These are phyloP conservation scores for Sarocladiaceae sp. DNA, from an alignment of 2,329 filamentous ascomycete species.

Conservation along the genomic window DNA sequence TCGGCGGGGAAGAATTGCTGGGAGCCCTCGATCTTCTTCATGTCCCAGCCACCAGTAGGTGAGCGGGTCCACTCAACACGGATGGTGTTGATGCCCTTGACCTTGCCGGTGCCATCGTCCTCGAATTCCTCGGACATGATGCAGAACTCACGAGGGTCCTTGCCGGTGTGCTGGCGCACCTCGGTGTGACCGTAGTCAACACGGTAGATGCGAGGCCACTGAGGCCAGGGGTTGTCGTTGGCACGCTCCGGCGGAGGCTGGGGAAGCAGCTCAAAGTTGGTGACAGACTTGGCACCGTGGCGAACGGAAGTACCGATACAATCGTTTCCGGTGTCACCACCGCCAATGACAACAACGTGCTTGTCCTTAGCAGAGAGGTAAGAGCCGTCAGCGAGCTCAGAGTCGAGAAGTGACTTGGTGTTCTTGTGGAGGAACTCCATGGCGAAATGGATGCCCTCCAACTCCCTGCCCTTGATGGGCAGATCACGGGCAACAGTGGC, in stretches of 20 bases:
- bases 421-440: slow-evolving; percentile 98
- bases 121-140: slow-evolving; percentile 98
- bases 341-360: slow-evolving; percentile 92
- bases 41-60: slow-evolving; percentile 87
- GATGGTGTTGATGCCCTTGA: slow-evolving; percentile 93
- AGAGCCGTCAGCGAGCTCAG: slow-evolving; percentile 70
- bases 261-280: slow-evolving; percentile 92
- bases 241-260: slow-evolving; percentile 88
- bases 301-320: slow-evolving; percentile 96
- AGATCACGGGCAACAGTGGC: slow-evolving; percentile 90
- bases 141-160: slow-evolving; percentile 93
- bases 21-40: slow-evolving; percentile 92
- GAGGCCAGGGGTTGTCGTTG: slow-evolving; percentile 93
- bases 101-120: slow-evolving; percentile 76
- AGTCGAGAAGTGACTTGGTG: slow-evolving; percentile 95
- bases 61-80: slow-evolving; percentile 96
- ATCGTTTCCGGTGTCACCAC: slow-evolving; percentile 96
- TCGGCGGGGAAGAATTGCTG: slow-evolving; percentile 97
- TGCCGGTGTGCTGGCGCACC: slow-evolving; percentile 92
- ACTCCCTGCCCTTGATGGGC: slow-evolving; percentile 79
- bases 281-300: slow-evolving; percentile 90
- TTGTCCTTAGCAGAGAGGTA: slow-evolving; percentile 96
- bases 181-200: slow-evolving; percentile 97
- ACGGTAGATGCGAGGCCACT: slow-evolving; percentile 96
- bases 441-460: slow-evolving; percentile 88